Conservation (phyloP, 495 filamentous ascomycete genomes). For the Lentithecium fluviatile region DNA sequence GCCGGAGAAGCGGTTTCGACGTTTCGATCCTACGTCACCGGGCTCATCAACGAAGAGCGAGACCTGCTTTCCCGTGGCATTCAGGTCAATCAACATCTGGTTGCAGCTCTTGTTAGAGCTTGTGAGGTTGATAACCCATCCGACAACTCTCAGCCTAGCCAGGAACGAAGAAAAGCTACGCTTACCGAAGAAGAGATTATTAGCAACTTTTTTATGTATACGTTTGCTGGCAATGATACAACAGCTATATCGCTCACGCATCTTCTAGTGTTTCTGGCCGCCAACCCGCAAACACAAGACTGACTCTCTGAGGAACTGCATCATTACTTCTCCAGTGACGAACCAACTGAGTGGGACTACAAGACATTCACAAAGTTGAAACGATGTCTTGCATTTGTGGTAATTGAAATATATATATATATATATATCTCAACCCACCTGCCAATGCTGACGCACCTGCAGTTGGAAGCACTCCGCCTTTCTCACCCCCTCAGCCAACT, state of each 20-base stretch:
- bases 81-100: slow-evolving; percentile 3
- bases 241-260: slow-evolving; percentile 31
- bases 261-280: slow-evolving; percentile 24
- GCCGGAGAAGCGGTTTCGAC: slow-evolving; percentile 6
- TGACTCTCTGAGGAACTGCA: slow-evolving; percentile 38
- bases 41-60: slow-evolving; percentile 17
- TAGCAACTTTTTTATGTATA: slow-evolving; percentile 37
- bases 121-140: background rate
- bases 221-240: slow-evolving; percentile 36
- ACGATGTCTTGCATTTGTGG: slow-evolving; percentile 22
- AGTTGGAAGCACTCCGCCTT: slow-evolving; percentile 27
- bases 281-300: slow-evolving; percentile 29
- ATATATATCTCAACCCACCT: background rate
- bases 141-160: background rate
- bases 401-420: slow-evolving; percentile 8
- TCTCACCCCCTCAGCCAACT: slow-evolving; percentile 13
- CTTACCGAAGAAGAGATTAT: slow-evolving; percentile 35
- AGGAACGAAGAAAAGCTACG: slow-evolving; percentile 1
- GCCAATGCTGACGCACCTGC: background rate
- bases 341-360: slow-evolving; percentile 5
- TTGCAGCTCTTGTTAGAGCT: slow-evolving; percentile 19
- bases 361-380: slow-evolving; percentile 18
- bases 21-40: slow-evolving; percentile 8
- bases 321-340: background rate
- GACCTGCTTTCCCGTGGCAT: slow-evolving; percentile 9